Evolutionary conservation across 2,329 filamentous ascomycete species (phyloP), one percentile per base, ranked within the genome.

Genomic region (Cytospora schulzeri): DNA sequence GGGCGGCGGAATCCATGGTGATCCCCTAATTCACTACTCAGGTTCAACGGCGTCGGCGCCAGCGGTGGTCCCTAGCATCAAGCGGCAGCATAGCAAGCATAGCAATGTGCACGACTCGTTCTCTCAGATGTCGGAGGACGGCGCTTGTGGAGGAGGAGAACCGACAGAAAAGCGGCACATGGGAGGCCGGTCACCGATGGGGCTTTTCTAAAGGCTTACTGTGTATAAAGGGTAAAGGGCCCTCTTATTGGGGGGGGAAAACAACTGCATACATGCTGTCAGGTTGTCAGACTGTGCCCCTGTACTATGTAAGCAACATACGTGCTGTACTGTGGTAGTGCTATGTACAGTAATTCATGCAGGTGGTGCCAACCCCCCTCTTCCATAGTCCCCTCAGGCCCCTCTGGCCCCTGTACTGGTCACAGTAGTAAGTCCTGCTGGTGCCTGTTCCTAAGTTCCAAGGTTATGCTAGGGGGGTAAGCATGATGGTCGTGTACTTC

Each of bases 1-100:
- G 22, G 4, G 60, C 63, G 31, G 66, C 64, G 33, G 66, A 63
- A 59, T 67, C 66, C 66, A 67, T 67, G 53, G 48, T 38, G 52
- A 35, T 35, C 45, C 45, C 26, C 28, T 45, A 31, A 31, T 54
- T 48, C 14, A 45, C 41, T 45, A 45, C 41, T 45, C 45, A 48
- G 45, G n/a, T 48, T 35, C 45, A 48, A 48, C 45, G 45, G 45
- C 51, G 48, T 31, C 48, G 28, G 31, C 35, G 8, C 57, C 45
- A 29, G 48, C 19, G 35, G 33, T 48, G 45, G n/a, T 48, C n/a
- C 45, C 45, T n/a, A 48, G 45, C n/a, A 48, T 48, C 22, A 48
- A 48, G 45, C 45, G 22, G 45, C 45, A 48, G n/a, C 45, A 48
- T 48, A 48, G 45, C 45, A 45, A n/a, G n/a, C n/a, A n/a, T n/a